Percentiles rank a stretch among this genome's conserved stretches.
phyloP scores from a whole-genome alignment of 306 rosid species.

The Begonia masoniana region DNA sequence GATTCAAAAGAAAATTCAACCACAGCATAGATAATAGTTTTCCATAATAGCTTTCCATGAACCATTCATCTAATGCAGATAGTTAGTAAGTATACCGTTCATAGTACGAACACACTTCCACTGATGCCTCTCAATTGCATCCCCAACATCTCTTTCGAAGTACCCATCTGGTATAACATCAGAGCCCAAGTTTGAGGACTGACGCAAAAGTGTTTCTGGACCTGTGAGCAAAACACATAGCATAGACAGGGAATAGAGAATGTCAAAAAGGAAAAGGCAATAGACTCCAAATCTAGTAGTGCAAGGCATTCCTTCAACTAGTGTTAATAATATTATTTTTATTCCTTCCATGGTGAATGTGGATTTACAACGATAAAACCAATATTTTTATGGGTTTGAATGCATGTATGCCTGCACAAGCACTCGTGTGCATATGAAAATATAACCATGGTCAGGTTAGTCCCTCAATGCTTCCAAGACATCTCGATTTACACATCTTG shows the following conservation, averaged over 20 bases:
- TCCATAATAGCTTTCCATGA: slow-evolving; percentile 9
- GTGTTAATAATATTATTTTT: no score
- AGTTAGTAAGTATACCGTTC: slow-evolving; percentile 36
- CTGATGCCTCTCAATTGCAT: slow-evolving; percentile 63
- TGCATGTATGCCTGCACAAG: no score
- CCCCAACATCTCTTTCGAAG: slow-evolving; percentile 46
- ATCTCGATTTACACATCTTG: no score
- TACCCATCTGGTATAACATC: slow-evolving; percentile 31
- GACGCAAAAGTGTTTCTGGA: slow-evolving; percentile 68
- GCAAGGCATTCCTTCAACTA: no score
- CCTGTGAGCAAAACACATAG: slow-evolving; percentile 28
- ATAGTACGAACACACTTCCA: slow-evolving; percentile 92
- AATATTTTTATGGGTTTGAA: no score
- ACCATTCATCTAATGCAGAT: slow-evolving; percentile 4
- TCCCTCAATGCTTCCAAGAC: no score
- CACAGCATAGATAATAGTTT: slow-evolving; percentile 3
- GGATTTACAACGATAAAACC: no score
- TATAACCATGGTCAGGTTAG: no score
- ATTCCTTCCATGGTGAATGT: no score
- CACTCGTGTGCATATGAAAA: no score
- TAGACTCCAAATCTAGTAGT: no score
- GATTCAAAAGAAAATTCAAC: not conserved
- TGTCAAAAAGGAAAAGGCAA: not conserved
- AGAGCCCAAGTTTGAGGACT: slow-evolving; percentile 33
- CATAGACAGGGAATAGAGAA: not conserved